phyloP scores from a whole-genome alignment of 257 asterid species.

The Dorcoceras hygrometricum region DNA sequence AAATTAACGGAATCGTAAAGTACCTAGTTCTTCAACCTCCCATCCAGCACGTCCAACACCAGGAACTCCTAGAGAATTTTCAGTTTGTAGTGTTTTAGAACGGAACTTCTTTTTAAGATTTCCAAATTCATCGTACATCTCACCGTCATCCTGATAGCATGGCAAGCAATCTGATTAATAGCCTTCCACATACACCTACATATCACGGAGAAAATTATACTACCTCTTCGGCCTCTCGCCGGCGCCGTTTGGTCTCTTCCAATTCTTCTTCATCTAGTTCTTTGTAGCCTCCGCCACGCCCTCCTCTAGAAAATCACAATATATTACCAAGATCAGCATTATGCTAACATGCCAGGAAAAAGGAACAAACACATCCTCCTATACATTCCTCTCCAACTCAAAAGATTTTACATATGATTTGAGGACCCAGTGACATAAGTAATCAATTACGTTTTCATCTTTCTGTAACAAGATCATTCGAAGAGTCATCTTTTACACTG shows the following conservation, averaged over 20 bases:
- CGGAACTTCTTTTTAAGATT: constrained; percentile 97
- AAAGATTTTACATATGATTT: background rate
- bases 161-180: constrained; percentile 6
- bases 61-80: constrained; percentile 54
- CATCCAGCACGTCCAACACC: constrained; percentile 99
- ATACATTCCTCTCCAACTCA: background rate
- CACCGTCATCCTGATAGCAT: constrained; percentile 89
- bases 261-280: constrained; percentile 96
- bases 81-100: constrained; percentile 74
- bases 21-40: constrained; percentile 96
- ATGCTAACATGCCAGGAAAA: background rate
- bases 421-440: background rate
- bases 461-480: constrained; percentile 5
- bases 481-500: background rate
- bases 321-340: constrained; percentile 20
- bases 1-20: constrained; percentile 1
- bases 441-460: background rate
- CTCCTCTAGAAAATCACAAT: constrained; percentile 58
- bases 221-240: constrained; percentile 95
- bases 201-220: constrained; percentile 16
- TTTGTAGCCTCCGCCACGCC: constrained; percentile 99
- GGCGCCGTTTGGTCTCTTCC: constrained; percentile 87
- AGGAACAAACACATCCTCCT: background rate
- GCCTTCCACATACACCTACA: constrained; percentile 3
- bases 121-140: constrained; percentile 99